A percentile compares a stretch with the other conserved stretches of the same genome.
phyloP scores from a whole-genome alignment of 2,329 filamentous ascomycete species.

The Tothia fuscella region DNA sequence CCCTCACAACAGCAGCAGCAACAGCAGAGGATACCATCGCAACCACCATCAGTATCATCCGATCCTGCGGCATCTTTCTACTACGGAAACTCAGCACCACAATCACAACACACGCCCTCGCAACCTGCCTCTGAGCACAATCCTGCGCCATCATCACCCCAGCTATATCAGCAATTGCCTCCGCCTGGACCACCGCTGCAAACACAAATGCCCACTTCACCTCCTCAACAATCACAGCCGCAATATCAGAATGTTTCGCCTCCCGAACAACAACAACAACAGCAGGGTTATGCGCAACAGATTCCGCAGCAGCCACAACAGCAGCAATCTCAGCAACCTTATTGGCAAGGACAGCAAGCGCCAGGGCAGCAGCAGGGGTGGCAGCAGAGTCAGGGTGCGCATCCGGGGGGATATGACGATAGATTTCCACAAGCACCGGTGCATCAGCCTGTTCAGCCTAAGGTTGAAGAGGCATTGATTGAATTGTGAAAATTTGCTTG shows the following conservation, averaged over 20 bases:
- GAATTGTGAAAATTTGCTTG: slow-evolving; percentile 44
- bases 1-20: slow-evolving; percentile 18
- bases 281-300: slow-evolving; percentile 14
- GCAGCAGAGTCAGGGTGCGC: slow-evolving; percentile 14
- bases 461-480: slow-evolving; percentile 65
- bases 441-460: slow-evolving; percentile 25
- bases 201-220: background rate
- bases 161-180: slow-evolving; percentile 1
- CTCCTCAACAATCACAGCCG: slow-evolving; percentile 3
- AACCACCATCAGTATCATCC: slow-evolving; percentile 15
- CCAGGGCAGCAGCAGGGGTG: slow-evolving; percentile 17
- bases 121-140: background rate
- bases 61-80: slow-evolving; percentile 3
- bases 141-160: background rate
- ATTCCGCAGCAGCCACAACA: slow-evolving; percentile 11
- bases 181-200: background rate
- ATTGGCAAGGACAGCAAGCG: slow-evolving; percentile 23
- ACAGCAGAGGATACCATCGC: slow-evolving; percentile 22
- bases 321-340: slow-evolving; percentile 17
- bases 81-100: slow-evolving; percentile 14
- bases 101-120: slow-evolving; percentile 15
- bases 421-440: slow-evolving; percentile 16
- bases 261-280: slow-evolving; percentile 12
- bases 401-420: slow-evolving; percentile 13
- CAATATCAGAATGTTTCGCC: background rate